Evolutionary conservation across 1,284 basidiomycete genomes (phyloP).

Genomic region (Trichosporon coremiiforme): DNA sequence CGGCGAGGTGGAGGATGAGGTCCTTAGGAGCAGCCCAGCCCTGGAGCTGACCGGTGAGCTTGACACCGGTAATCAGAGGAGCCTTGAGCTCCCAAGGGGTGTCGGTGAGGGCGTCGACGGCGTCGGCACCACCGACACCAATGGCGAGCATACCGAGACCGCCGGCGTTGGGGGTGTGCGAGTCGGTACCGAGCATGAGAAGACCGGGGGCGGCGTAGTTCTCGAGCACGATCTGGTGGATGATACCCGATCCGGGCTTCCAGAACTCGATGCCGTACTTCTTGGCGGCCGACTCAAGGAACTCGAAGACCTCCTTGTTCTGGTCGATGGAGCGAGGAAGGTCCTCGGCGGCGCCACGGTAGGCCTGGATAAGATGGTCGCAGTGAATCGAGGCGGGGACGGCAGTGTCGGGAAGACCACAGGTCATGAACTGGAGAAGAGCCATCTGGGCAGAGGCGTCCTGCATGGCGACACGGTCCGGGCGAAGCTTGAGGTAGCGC

Average conservation of each 20-base stretch:
- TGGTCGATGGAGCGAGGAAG: conserved; percentile 70
- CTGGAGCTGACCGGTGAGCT: conserved; percentile 81
- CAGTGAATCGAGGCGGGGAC: conserved; percentile 91
- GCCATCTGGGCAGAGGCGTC: conserved; percentile 95
- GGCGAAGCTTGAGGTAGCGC: conserved; percentile 84
- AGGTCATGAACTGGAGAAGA: conserved; percentile 99
- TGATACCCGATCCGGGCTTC: conserved; percentile 84
- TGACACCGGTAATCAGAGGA: conserved; percentile 85
- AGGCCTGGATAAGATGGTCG: conserved; percentile 94
- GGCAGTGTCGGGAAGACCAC: conserved; percentile 79
- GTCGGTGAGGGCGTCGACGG: conserved; percentile 96
- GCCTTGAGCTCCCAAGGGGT: conserved; percentile 99
- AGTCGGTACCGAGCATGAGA: conserved; percentile 71
- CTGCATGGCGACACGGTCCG: conserved; percentile 97
- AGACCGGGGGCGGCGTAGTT: conserved; percentile 83
- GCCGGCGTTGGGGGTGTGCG: conserved; percentile 97
- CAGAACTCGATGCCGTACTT: conserved; percentile 93
- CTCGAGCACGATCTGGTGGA: conserved; percentile 98
- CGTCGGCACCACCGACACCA: conserved; percentile 97
- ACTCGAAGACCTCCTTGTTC: conserved; percentile 98
- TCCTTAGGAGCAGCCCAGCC: conserved; percentile 98
- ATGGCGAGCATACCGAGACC: conserved; percentile 98
- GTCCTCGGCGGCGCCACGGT: conserved; percentile 50
- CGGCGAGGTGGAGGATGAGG: conserved; percentile 90
- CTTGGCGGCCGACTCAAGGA: conserved; percentile 87